These are phyloP conservation scores for Scheffersomyces titani DNA, from an alignment of 1,139 yeast genomes.

Conservation along the genomic window DNA sequence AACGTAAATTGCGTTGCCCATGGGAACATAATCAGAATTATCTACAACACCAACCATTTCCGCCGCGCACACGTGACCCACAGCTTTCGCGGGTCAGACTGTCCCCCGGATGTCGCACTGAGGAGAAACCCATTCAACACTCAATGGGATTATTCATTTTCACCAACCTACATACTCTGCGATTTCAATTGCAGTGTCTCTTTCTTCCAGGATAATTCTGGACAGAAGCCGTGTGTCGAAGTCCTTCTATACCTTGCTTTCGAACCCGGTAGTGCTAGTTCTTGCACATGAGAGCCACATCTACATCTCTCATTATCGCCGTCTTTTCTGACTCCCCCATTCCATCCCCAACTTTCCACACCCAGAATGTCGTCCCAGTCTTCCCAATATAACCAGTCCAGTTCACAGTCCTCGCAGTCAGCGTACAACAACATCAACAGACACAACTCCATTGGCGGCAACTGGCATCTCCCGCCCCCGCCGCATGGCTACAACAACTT, in stretches of 20 bases:
- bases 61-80: neutral
- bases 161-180: neutral
- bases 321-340: neutral
- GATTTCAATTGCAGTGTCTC: neutral
- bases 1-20: no score
- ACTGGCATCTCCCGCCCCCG: constrained; percentile 40
- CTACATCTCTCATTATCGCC: neutral
- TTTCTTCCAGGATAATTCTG: neutral
- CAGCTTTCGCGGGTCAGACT: neutral
- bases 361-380: neutral
- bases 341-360: neutral
- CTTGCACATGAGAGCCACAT: neutral
- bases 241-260: neutral
- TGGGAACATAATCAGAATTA: neutral
- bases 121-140: neutral
- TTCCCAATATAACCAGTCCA: neutral
- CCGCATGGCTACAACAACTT: constrained; percentile 5
- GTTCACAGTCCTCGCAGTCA: neutral
- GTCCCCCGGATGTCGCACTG: neutral
- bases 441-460: constrained; percentile 47
- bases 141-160: neutral
- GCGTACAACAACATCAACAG: constrained; percentile 29
- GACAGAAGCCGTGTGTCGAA: neutral
- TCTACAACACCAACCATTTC: neutral
- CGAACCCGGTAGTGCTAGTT: neutral